Evolutionary conservation across 306 rosid genomes (phyloP).

Genomic region (Trifolium fragiferum): DNA sequence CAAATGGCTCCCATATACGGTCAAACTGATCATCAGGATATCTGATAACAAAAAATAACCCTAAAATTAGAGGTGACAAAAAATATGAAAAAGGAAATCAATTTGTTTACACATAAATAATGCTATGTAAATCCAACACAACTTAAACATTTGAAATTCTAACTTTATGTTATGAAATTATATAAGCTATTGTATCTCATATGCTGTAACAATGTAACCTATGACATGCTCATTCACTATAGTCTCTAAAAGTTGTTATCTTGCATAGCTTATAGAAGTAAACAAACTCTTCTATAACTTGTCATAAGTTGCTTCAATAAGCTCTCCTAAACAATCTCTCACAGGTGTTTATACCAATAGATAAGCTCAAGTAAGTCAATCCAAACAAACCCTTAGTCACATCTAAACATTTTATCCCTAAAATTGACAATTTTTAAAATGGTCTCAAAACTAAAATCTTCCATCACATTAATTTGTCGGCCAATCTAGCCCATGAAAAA

Average conservation of each 20-base stretch:
- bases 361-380: background rate
- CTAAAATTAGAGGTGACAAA: slow-evolving; percentile 8
- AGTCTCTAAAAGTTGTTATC: background rate
- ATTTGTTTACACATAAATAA: background rate
- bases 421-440: background rate
- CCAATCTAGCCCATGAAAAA: background rate
- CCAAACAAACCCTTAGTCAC: background rate
- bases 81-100: background rate
- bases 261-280: too few species aligned
- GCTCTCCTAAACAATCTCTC: background rate
- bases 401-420: background rate
- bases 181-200: background rate
- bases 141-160: background rate
- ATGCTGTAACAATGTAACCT: slow-evolving; percentile 10
- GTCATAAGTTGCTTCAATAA: background rate
- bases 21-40: slow-evolving; percentile 88
- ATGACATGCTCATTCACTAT: slow-evolving; percentile 18
- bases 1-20: slow-evolving; percentile 76
- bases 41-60: slow-evolving; percentile 43
- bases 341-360: background rate
- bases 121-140: slow-evolving; percentile 3
- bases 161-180: background rate
- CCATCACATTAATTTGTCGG: background rate
- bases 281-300: too few species aligned
- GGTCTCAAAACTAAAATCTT: background rate